phyloP scores from a whole-genome alignment of 306 rosid species.

The Quercus wislizeni region DNA sequence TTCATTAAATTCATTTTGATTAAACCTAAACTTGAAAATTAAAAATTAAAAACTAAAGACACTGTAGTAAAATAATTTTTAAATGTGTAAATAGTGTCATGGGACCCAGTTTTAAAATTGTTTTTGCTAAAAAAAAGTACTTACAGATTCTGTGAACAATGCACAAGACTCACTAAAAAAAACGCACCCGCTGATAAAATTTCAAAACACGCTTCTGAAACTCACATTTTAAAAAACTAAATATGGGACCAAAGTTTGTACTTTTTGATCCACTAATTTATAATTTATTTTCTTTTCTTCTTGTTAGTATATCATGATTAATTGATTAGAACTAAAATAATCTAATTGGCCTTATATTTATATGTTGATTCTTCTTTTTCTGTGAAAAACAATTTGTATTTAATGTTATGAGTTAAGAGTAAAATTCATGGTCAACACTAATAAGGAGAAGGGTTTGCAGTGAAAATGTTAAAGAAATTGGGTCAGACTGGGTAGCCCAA shows the following conservation, averaged over 20 bases:
- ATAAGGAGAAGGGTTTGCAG: background rate
- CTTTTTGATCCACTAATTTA: background rate
- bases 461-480: background rate
- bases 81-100: rapidly evolving
- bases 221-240: background rate
- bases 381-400: no score
- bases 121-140: no score
- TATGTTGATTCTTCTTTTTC: no score
- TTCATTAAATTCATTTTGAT: no score
- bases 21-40: no score
- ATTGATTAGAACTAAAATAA: no score
- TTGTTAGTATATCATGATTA: background rate
- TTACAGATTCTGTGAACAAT: rapidly evolving
- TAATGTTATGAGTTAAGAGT: no score
- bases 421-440: no score
- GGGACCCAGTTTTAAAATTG: rapidly evolving
- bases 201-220: rapidly evolving
- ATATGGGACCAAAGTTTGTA: background rate
- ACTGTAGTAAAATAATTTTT: no score
- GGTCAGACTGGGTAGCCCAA: conserved; percentile 4
- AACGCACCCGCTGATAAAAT: rapidly evolving
- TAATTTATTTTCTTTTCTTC: background rate
- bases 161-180: rapidly evolving
- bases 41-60: no score
- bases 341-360: no score